Evolutionary conservation across 768 basidiomycete species (phyloP).

Genomic region (Kwoniella botswanensis): DNA sequence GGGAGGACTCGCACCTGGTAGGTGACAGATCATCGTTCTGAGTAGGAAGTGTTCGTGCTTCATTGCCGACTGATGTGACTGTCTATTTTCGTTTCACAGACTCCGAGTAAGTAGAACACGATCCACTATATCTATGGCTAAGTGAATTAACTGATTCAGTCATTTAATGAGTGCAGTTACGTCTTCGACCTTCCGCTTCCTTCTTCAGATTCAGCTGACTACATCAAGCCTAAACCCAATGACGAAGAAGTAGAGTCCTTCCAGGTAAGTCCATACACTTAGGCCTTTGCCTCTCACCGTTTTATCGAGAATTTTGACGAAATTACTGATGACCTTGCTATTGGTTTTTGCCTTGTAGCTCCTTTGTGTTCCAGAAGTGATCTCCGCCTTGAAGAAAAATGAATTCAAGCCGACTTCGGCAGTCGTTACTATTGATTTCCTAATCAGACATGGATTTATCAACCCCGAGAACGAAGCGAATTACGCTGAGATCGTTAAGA

Average conservation of each 20-base stretch:
- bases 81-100: background rate
- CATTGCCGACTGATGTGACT: background rate
- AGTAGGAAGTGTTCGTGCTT: background rate
- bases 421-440: slow-evolving; percentile 83
- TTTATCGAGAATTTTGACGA: no score
- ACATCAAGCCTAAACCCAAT: slow-evolving; percentile 70
- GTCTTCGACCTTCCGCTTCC: slow-evolving; percentile 82
- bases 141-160: slow-evolving; percentile 31
- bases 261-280: slow-evolving; percentile 64
- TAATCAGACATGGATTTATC: slow-evolving; percentile 81
- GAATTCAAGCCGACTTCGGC: slow-evolving; percentile 94
- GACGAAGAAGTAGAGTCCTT: slow-evolving; percentile 96
- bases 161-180: slow-evolving; percentile 63
- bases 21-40: background rate
- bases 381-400: slow-evolving; percentile 68
- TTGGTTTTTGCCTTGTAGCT: slow-evolving; percentile 62
- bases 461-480: slow-evolving; percentile 86
- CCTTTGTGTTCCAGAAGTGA: slow-evolving; percentile 68
- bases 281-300: no score
- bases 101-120: background rate
- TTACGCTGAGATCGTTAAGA: slow-evolving; percentile 69
- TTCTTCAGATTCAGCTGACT: slow-evolving; percentile 45
- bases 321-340: no score
- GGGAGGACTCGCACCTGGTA: slow-evolving; percentile 8
- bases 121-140: background rate